Conservation (phyloP, 768 basidiomycete genomes). For the Lactifluus rugatus region DNA sequence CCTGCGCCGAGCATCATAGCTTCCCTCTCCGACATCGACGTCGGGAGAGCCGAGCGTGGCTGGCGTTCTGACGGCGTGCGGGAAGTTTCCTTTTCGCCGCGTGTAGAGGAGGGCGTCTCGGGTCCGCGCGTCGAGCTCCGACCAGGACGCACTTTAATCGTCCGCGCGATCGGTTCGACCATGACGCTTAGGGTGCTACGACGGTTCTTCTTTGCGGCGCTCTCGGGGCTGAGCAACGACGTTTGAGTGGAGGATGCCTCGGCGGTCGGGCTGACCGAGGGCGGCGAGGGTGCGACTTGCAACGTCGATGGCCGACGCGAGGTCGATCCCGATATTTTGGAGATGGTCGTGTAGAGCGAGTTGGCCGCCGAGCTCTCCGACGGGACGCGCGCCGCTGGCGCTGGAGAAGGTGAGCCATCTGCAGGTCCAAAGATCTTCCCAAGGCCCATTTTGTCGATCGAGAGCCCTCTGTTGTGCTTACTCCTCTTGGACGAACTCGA, state of each 20-base stretch:
- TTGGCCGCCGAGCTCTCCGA: slow-evolving; percentile 24
- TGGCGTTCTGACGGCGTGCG: slow-evolving; percentile 12
- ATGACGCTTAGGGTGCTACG: slow-evolving; percentile 28
- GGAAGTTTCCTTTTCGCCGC: slow-evolving; percentile 28
- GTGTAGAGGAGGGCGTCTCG: slow-evolving; percentile 25
- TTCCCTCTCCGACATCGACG: slow-evolving; percentile 21
- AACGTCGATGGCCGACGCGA: slow-evolving; percentile 27
- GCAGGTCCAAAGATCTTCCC: slow-evolving; percentile 68
- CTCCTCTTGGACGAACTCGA: slow-evolving; percentile 33
- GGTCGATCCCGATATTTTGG: slow-evolving; percentile 18
- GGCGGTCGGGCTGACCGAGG: slow-evolving; percentile 11
- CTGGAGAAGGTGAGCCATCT: too few species aligned
- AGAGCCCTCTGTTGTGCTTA: slow-evolving; percentile 58
- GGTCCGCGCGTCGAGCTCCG: slow-evolving; percentile 19
- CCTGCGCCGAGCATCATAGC: slow-evolving; percentile 14
- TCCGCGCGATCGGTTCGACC: slow-evolving; percentile 44
- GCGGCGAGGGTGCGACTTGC: slow-evolving; percentile 23
- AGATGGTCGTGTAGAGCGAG: slow-evolving; percentile 23
- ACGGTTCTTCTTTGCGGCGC: slow-evolving; percentile 14
- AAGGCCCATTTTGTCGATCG: slow-evolving; percentile 71
- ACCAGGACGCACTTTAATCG: slow-evolving; percentile 32
- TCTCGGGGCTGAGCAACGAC: slow-evolving; percentile 31
- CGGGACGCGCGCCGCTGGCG: slow-evolving; percentile 33
- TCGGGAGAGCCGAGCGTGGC: neutral
- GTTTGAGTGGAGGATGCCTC: slow-evolving; percentile 21